Evolutionary conservation across 805 yeast genomes (phyloP), one percentile per base, ranked within the genome.

Genomic region (Hanseniaspora vineae): DNA sequence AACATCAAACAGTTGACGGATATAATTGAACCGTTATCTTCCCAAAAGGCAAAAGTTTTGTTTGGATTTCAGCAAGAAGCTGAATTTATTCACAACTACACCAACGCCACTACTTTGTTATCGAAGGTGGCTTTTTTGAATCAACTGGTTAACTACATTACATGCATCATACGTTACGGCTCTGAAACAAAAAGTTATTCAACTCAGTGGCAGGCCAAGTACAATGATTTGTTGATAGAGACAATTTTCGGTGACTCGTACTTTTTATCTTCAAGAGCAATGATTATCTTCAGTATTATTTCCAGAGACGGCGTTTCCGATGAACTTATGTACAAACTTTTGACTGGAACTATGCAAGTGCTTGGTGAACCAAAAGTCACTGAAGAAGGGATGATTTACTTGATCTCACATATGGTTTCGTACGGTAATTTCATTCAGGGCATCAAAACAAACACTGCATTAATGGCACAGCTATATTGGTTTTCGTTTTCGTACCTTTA

Each of bases 201-300:
- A 40, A 66, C 71, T 9, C 66, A 72, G 32, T 82, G 87, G 81
- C 69, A 76, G 52, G 66, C 78, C 6, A 72, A 80, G 50, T 84
- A 87, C 83, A 73, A 76, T 50, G 71, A 81, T 35, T 73, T 75
- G 53, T 75, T 81, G 4, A 67, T 80, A 50, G 80, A 77, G 52
- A 73, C 84, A 17, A 79, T 84, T 0, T 78, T 80, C 56, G 66
- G 68, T 43, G 62, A 68, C 3, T 69, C 71, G 23, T 76, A 85
- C 0, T 73, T 80, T 35, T 69, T 84, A 45, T 84, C 83, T 54
- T 75, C 77, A 5, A 69, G 90, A 47, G 84, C 88, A 0, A 66
- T 81, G 51, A 66, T 84, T 52, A 73, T 84, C 6, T 69, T 84
- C 15, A 92, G 95, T 39, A 76, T 81, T 35, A 61, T 86, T 42